These are phyloP conservation scores for Candida qinlingensis DNA, from an alignment of 805 yeast species.

Conservation along the genomic window DNA sequence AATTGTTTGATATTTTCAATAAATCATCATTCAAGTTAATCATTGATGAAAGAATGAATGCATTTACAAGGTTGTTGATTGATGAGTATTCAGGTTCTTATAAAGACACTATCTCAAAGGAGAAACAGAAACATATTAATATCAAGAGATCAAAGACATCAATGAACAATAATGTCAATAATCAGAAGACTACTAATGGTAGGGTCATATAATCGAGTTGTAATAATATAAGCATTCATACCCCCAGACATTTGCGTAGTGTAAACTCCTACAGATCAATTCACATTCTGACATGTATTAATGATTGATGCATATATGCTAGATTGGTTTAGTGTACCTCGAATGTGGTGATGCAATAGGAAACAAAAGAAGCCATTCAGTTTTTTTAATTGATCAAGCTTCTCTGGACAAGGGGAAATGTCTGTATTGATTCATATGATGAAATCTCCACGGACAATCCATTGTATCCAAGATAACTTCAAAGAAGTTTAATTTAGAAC, in stretches of 20 bases:
- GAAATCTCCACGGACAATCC: constrained; percentile 64
- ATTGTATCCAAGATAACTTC: constrained; percentile 55
- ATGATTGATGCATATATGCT: no score
- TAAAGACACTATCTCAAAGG: not conserved
- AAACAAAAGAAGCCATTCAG: not conserved
- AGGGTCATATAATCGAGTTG: no score
- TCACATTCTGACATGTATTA: no score
- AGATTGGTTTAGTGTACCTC: no score
- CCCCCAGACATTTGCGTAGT: no score
- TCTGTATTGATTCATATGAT: constrained; percentile 33
- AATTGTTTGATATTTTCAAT: constrained; percentile 9
- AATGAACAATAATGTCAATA: not conserved
- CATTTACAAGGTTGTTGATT: constrained; percentile 7
- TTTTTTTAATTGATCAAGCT: not conserved
- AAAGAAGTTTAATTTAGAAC: constrained; percentile 38
- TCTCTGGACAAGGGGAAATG: constrained; percentile 13
- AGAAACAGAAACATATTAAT: not conserved
- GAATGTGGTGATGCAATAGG: not conserved
- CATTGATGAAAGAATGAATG: constrained; percentile 17
- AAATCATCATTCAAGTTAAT: constrained; percentile 11
- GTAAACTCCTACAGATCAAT: no score
- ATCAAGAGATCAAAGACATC: not conserved
- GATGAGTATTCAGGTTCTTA: not conserved
- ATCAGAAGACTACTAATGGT: not conserved
- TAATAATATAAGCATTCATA: no score